Base-by-base conservation (phyloP, 306 rosid genomes). In the Pachyrhizus erosus region DNA sequence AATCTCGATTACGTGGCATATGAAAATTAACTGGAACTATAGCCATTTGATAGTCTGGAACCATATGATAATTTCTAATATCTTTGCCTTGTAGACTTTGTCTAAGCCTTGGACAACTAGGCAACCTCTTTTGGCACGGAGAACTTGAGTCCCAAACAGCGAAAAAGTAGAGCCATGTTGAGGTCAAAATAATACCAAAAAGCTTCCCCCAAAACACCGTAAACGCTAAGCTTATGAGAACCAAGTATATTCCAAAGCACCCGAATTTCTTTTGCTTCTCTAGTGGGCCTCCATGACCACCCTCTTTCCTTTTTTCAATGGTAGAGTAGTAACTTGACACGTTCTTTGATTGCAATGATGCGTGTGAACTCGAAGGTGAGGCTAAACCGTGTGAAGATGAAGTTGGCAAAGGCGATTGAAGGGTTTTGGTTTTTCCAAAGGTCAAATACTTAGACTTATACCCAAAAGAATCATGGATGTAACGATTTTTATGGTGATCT, bases 151-250 rank as follows among this genome's bases (percentile, higher is more conserved):
- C 64, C 60, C 75, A 80, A 20, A 73, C 48, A 80, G 84, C 75
- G 17, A 71, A 66, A 69, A 86, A 46, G 85, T 76, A 95, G 2
- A 93, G 77, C 82, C 66, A 90, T 5, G 83, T 76, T 60, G 88
- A 87, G 14, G 97, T 86, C 77, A 89, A 73, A 15, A 91, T 5
- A 24, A 92, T 85, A 0, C 87, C 96, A 65, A 70, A 46, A 6
- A 87, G 31, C 89, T 85, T 93, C 8, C 99, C 98, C 81, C 86
- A 88, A 15, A 90, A 70, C 24, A 95, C 85, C 0, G 94, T 92
- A 12, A 92, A 70, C n/a, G 34, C 60, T 3, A 93, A 86, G 84
- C 90, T 87, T 18, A 92, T 39, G 2, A 91, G 79, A 81, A 95
- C 54, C 82, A 93, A 71, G 43, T 43, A 84, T 5, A 91, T 29